Conservation (phyloP, 352 stramenopile species). For the Blastocystis sp. region DNA sequence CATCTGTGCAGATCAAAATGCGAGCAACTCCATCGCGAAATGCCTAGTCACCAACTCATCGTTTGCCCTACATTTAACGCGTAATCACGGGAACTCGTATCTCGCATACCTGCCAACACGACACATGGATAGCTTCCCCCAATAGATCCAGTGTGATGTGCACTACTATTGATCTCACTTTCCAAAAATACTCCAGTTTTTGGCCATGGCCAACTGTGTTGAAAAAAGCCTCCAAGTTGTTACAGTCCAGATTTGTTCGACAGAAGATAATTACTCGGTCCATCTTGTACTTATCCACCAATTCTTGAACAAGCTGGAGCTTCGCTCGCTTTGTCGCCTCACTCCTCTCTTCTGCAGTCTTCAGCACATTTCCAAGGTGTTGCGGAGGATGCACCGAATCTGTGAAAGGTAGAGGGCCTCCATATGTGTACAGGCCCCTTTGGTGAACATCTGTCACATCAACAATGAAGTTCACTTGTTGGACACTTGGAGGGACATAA, state of each 20-base stretch:
- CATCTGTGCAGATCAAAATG: slow-evolving; percentile 76
- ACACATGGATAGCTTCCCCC: neutral
- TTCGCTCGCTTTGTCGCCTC: slow-evolving; percentile 68
- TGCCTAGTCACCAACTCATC: slow-evolving; percentile 66
- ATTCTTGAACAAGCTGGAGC: slow-evolving; percentile 59
- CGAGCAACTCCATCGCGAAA: slow-evolving; percentile 72
- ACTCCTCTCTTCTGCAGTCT: slow-evolving; percentile 18
- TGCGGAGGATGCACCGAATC: neutral
- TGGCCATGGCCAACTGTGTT: slow-evolving; percentile 63
- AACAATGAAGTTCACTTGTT: slow-evolving; percentile 68
- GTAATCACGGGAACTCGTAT: slow-evolving; percentile 52
- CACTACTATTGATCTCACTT: neutral
- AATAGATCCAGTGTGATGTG: neutral
- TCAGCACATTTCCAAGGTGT: neutral
- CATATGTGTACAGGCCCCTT: neutral
- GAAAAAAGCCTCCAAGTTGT: slow-evolving; percentile 69
- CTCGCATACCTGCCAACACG: slow-evolving; percentile 68
- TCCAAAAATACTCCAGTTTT: neutral
- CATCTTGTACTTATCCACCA: slow-evolving; percentile 68
- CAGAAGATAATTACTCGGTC: slow-evolving; percentile 70
- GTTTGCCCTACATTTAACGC: neutral
- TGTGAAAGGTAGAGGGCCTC: neutral
- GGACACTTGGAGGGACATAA: slow-evolving; percentile 63
- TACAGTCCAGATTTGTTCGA: slow-evolving; percentile 71
- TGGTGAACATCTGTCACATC: slow-evolving; percentile 63